Evolutionary conservation across 331 rosid genomes (phyloP), one percentile per base, ranked within the genome.

Genomic region (Ulmus americana): DNA sequence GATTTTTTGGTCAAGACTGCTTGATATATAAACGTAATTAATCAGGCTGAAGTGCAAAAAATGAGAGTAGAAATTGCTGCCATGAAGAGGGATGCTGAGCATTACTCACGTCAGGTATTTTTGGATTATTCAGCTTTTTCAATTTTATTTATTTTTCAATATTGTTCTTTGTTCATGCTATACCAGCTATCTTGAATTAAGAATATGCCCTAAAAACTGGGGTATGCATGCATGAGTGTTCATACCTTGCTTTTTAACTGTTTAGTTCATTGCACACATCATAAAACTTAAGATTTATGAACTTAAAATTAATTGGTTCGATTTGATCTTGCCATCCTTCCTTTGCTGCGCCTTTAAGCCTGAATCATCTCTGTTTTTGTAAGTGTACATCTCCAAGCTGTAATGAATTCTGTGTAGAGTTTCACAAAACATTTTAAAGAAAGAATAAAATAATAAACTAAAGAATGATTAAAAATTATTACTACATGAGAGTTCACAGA

Each of bases 51-150:
- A 76, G 63, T 87, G 70, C 98, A 87, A 77, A 94, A 87, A 61
- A 72, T 85, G 88, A 94, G 97, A 81, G 97, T 94, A 77, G 98
- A 94, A 81, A 87, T 94, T 95, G 97, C 98, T 82, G 94, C 98
- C 72, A 94, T 94, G 98, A 94, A 85, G 84, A 85, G 98, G 82
- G 98, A 94, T 74, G 97, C 95, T 43, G 98, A 94, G 82, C 98
- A 94, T 73, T 94, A 89, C 74, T 94, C 98, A 6, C 98, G 97
- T 63, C 98, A 94, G 97, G 98, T 94, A 73, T 48, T 53, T 61
- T 41, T 55, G 56, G 59, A 50, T 45, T 57, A 44, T 49, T 4
- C 28, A 46, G 46, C 16, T 59, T 54, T 28, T 11, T 42, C 13
- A 53, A 55, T 51, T 64, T 2, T 39, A 7, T 63, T 46, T 11